Percentiles rank a stretch among this genome's conserved stretches.
Evolutionary conservation across 2,329 filamentous ascomycete genomes (phyloP).

Genomic region (Periconia macrospinosa): DNA sequence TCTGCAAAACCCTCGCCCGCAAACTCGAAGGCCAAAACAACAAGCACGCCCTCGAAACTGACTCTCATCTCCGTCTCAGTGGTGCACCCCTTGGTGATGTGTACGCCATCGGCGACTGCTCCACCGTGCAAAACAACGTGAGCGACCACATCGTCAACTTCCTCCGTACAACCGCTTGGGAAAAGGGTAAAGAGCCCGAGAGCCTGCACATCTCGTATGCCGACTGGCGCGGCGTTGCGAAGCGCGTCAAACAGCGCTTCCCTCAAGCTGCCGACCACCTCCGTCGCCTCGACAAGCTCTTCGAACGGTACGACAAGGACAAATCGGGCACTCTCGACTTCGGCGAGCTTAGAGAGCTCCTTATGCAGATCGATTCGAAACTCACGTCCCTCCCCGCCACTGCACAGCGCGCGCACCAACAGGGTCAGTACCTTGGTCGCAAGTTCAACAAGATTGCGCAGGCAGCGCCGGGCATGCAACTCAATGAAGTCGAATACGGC

Average conservation of each 20-base stretch:
- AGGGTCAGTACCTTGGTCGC: conserved; percentile 86
- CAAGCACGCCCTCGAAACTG: conserved; percentile 88
- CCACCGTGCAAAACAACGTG: conserved; percentile 96
- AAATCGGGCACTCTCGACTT: conserved; percentile 93
- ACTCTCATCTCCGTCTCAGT: conserved; percentile 85
- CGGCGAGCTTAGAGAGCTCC: conserved; percentile 82
- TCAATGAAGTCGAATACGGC: conserved; percentile 83
- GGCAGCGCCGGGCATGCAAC: conserved; percentile 70
- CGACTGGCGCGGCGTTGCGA: conserved; percentile 86
- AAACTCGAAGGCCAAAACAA: conserved; percentile 83
- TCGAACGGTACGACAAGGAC: conserved; percentile 89
- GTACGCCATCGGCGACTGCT: conserved; percentile 94
- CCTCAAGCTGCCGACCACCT: conserved; percentile 88
- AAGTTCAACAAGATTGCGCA: conserved; percentile 93
- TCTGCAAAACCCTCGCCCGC: conserved; percentile 75
- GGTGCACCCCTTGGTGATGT: conserved; percentile 91
- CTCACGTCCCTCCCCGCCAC: conserved; percentile 93
- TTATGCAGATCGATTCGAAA: conserved; percentile 91
- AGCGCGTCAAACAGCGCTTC: conserved; percentile 83
- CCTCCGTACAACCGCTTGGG: conserved; percentile 85
- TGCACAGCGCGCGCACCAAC: conserved; percentile 93
- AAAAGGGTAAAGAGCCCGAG: conserved; percentile 86
- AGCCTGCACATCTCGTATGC: conserved; percentile 82
- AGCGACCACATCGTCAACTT: conserved; percentile 90
- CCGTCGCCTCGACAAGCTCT: conserved; percentile 85